A percentile compares a stretch with the other conserved stretches of the same genome.
Evolutionary conservation across 257 asterid species (phyloP).

Genomic region (Penstemon barbatus): DNA sequence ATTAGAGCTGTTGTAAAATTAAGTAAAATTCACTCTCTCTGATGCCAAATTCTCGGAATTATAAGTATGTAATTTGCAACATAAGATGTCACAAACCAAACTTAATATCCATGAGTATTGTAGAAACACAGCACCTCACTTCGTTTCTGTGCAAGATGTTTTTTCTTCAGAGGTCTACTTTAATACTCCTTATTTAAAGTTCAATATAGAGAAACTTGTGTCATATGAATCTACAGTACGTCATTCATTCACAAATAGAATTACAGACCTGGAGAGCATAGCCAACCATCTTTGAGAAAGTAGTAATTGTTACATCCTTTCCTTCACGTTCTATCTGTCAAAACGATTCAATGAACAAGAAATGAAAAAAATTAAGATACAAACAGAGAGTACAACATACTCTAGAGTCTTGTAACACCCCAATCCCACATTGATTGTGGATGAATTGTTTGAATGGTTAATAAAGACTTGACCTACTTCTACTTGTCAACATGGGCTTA

Average conservation of each 20-base stretch:
- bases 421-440: too few relatives aligned
- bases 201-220: neutral
- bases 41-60: neutral
- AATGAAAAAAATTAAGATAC: slow-evolving; percentile 19
- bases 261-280: slow-evolving; percentile 71
- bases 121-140: neutral
- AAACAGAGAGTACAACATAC: slow-evolving; percentile 1
- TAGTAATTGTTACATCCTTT: slow-evolving; percentile 72
- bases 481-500: too few relatives aligned
- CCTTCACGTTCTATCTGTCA: slow-evolving; percentile 80
- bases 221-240: slow-evolving; percentile 18
- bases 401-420: neutral
- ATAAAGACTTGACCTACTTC: too few relatives aligned
- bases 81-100: neutral
- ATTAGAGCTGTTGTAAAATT: neutral
- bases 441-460: too few relatives aligned
- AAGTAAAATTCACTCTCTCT: neutral
- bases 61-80: neutral
- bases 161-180: slow-evolving; percentile 4
- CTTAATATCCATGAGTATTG: neutral
- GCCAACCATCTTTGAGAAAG: slow-evolving; percentile 95
- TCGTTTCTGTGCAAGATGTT: slow-evolving; percentile 1
- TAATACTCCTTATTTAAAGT: neutral
- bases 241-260: slow-evolving; percentile 22
- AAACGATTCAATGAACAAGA: slow-evolving; percentile 15